A percentile compares a stretch with the other conserved stretches of the same genome.
Evolutionary conservation across 1,284 basidiomycete species (phyloP).

Genomic region (Veloboletus limbatus): DNA sequence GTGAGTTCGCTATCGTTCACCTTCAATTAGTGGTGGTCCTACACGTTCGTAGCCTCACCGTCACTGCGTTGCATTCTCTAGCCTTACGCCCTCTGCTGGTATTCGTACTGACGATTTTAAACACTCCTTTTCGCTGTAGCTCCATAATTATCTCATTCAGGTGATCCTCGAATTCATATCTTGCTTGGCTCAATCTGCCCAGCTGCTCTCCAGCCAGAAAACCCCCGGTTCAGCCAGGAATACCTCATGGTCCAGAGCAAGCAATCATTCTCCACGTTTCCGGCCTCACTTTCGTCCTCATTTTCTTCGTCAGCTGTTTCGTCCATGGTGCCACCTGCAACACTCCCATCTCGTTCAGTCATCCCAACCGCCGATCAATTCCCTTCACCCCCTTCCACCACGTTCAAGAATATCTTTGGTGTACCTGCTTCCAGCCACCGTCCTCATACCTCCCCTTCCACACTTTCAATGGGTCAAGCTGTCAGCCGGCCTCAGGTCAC

Average conservation of each 20-base stretch:
- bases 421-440: conserved; percentile 35
- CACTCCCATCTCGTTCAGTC: conserved; percentile 40
- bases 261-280: conserved; percentile 38
- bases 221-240: conserved; percentile 31
- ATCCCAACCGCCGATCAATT: conserved; percentile 43
- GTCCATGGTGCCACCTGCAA: conserved; percentile 39
- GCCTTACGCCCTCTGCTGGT: conserved; percentile 18
- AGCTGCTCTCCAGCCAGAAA: conserved; percentile 22
- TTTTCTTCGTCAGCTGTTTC: conserved; percentile 41
- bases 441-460: conserved; percentile 35
- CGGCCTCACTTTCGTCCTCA: conserved; percentile 42
- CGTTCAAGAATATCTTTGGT: conserved; percentile 38
- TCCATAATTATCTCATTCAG: conserved; percentile 31
- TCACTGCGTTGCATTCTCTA: conserved; percentile 36
- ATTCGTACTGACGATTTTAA: conserved; percentile 19
- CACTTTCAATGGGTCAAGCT: conserved; percentile 41
- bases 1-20: conserved; percentile 22
- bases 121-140: conserved; percentile 24
- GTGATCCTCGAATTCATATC: conserved; percentile 32
- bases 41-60: conserved; percentile 38
- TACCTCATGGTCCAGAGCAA: conserved; percentile 35
- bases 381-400: conserved; percentile 33
- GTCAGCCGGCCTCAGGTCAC: conserved; percentile 36
- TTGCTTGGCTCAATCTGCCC: conserved; percentile 23
- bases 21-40: conserved; percentile 14